phyloP scores from a whole-genome alignment of 805 yeast genomes.

The Komagataella populi region DNA sequence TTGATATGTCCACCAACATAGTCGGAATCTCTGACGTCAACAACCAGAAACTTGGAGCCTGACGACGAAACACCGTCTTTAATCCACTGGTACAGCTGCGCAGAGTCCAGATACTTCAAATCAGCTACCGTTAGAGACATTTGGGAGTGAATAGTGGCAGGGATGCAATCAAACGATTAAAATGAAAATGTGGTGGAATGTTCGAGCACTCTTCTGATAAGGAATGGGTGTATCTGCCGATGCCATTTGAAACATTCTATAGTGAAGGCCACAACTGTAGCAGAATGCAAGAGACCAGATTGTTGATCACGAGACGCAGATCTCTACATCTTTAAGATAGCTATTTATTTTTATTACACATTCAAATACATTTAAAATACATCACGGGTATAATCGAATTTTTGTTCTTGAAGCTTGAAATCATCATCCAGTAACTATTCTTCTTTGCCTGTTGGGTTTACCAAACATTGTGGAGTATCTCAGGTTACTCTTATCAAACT shows the following conservation, averaged over 20 bases:
- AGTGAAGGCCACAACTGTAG: not conserved
- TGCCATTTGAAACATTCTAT: not conserved
- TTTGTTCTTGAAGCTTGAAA: not conserved
- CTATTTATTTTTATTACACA: not conserved
- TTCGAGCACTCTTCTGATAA: not conserved
- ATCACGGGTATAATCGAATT: not conserved
- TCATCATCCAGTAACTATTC: not conserved
- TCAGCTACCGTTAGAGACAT: constrained; percentile 20
- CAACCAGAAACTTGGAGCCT: constrained; percentile 32
- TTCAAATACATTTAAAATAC: not conserved
- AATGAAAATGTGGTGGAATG: not conserved
- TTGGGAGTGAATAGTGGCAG: not conserved
- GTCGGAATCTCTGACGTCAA: constrained; percentile 84
- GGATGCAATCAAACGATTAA: not conserved
- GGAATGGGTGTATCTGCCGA: not conserved
- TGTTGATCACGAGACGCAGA: too few relatives aligned
- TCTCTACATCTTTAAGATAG: not conserved
- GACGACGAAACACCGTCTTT: constrained; percentile 20
- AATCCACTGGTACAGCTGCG: constrained; percentile 33
- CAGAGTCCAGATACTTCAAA: constrained; percentile 31
- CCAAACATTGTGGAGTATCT: not conserved
- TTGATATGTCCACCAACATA: constrained; percentile 62
- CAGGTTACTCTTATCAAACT: not conserved
- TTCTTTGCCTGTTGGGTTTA: not conserved
- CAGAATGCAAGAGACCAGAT: not conserved